Conservation (phyloP, 2,329 filamentous ascomycete genomes). For the Cryphonectria japonica region DNA sequence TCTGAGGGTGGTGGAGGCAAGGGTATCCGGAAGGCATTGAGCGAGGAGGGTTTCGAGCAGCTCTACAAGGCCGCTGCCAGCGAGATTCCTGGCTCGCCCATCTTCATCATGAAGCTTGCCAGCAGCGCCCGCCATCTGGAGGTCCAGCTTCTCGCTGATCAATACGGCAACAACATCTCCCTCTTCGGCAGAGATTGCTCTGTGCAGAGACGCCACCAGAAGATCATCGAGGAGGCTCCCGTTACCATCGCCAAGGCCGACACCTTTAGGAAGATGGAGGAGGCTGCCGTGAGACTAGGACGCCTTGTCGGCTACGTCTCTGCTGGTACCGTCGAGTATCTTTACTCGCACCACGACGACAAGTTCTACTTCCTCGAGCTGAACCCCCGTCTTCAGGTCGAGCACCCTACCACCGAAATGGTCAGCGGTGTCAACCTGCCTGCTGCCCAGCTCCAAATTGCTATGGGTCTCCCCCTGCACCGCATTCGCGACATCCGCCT, state of each 20-base stretch:
- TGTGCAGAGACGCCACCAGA: conserved; percentile 96
- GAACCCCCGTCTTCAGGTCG: conserved; percentile 98
- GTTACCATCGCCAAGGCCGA: conserved; percentile 90
- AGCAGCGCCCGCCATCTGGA: conserved; percentile 96
- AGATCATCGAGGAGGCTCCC: conserved; percentile 98
- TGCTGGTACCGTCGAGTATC: conserved; percentile 96
- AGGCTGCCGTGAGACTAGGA: conserved; percentile 91
- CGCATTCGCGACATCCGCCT: conserved; percentile 95
- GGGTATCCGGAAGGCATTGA: conserved; percentile 93
- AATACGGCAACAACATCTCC: conserved; percentile 99
- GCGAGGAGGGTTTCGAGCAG: conserved; percentile 80
- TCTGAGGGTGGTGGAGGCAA: conserved; percentile 99
- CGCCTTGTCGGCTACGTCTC: conserved; percentile 97
- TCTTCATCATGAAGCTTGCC: conserved; percentile 99
- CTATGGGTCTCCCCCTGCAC: conserved; percentile 97
- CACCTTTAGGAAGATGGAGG: conserved; percentile 96
- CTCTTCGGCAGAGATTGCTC: conserved; percentile 98
- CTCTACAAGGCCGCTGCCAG: conserved; percentile 95
- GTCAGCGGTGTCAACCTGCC: conserved; percentile 97
- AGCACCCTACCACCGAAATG: conserved; percentile 99
- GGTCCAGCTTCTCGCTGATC: conserved; percentile 94
- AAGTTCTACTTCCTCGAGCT: conserved; percentile 99
- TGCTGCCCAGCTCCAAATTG: conserved; percentile 95
- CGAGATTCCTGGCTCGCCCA: conserved; percentile 97
- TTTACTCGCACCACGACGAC: conserved; percentile 97